Conservation (phyloP, 768 basidiomycete species). For the Hericium coralloides region DNA sequence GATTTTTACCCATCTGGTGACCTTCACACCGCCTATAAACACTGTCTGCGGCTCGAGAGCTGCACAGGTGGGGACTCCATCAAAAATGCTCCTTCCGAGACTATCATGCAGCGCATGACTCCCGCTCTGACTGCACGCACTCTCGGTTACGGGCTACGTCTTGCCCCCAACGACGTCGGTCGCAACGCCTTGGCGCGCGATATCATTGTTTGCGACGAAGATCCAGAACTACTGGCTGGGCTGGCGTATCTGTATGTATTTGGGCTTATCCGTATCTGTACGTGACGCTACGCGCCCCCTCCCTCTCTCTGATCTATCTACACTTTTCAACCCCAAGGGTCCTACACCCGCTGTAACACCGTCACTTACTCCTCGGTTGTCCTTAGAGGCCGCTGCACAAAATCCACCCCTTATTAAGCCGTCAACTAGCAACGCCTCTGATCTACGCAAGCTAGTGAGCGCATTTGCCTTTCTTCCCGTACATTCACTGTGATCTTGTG, state of each 20-base stretch:
- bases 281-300: neutral
- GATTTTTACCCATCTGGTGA: neutral
- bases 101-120: neutral
- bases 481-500: neutral
- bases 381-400: neutral
- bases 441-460: neutral
- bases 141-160: conserved; percentile 2
- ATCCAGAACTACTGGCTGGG: neutral
- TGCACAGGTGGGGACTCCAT: neutral
- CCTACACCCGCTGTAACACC: neutral
- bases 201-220: neutral
- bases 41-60: conserved; percentile 1
- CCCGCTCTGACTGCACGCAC: neutral
- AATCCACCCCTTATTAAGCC: neutral
- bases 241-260: neutral
- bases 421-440: neutral
- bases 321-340: neutral
- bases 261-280: neutral
- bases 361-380: neutral
- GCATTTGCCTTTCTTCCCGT: neutral
- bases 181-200: conserved; percentile 4
- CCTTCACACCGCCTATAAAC: neutral
- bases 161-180: conserved; percentile 3
- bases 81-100: neutral
- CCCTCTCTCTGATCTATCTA: neutral